Conservation (phyloP, 1,139 yeast species). For the Hyphopichia buzzinii region DNA sequence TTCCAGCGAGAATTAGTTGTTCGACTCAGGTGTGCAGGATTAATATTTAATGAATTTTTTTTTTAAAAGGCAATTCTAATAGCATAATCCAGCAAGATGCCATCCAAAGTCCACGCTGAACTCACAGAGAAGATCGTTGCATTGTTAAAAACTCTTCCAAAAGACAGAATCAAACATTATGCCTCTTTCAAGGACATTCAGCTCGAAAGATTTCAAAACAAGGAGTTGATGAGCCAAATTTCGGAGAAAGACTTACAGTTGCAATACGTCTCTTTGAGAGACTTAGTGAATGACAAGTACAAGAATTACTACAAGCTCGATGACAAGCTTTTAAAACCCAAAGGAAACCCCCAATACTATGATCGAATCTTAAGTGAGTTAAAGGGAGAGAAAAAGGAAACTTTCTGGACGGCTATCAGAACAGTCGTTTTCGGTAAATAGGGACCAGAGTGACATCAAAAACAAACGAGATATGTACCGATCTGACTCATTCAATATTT, state of each 20-base stretch:
- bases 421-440: constrained; percentile 70
- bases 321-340: constrained; percentile 68
- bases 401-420: constrained; percentile 59
- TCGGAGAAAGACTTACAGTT: constrained; percentile 53
- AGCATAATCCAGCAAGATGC: constrained; percentile 4
- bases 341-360: constrained; percentile 82
- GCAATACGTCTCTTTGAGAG: constrained; percentile 59
- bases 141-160: constrained; percentile 50
- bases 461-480: too few relatives aligned
- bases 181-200: constrained; percentile 68
- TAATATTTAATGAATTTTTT: too few relatives aligned
- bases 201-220: constrained; percentile 46
- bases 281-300: constrained; percentile 60
- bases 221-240: constrained; percentile 21
- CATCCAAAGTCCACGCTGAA: constrained; percentile 19
- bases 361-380: constrained; percentile 67
- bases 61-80: neutral
- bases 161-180: constrained; percentile 63
- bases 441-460: too few relatives aligned
- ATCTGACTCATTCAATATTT: neutral
- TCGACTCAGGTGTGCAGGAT: too few relatives aligned
- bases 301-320: constrained; percentile 61
- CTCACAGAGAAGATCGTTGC: constrained; percentile 36
- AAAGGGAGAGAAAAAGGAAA: constrained; percentile 71
- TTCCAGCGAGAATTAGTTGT: too few relatives aligned